A percentile compares a stretch with the other conserved stretches of the same genome.
phyloP scores from a whole-genome alignment of 1,284 basidiomycete genomes.

The Hemileia vastatrix region DNA sequence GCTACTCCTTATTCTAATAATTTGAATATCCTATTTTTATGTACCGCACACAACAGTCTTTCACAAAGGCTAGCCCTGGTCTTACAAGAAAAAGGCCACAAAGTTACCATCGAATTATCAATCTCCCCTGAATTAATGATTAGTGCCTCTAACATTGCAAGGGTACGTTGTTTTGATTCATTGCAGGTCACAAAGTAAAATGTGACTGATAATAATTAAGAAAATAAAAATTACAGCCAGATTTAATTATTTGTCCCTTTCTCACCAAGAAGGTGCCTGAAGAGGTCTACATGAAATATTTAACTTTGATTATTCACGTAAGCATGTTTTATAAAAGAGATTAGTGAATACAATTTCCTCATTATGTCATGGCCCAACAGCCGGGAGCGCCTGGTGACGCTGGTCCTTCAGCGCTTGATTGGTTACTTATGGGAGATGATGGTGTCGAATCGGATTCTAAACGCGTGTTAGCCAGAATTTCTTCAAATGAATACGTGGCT shows the following conservation, averaged over 20 bases:
- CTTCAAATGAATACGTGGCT: slow-evolving; percentile 24
- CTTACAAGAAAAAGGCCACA: slow-evolving; percentile 43
- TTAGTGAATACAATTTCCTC: not conserved
- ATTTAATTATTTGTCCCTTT: slow-evolving; percentile 48
- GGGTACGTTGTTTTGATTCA: slow-evolving; percentile 6
- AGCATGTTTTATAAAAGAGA: not conserved
- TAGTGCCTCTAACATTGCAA: slow-evolving; percentile 42
- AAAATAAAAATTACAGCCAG: slow-evolving; percentile 32
- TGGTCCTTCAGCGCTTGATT: slow-evolving; percentile 49
- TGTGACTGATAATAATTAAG: not conserved
- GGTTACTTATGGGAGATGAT: slow-evolving; percentile 47
- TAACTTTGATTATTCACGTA: slow-evolving; percentile 48
- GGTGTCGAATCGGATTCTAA: slow-evolving; percentile 40
- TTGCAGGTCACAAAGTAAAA: no score
- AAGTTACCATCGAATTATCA: slow-evolving; percentile 46
- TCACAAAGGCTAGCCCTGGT: slow-evolving; percentile 45
- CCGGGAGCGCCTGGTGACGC: slow-evolving; percentile 49
- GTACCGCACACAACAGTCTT: slow-evolving; percentile 48
- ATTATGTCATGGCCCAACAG: not conserved
- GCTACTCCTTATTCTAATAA: not conserved
- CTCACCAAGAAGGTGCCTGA: slow-evolving; percentile 47
- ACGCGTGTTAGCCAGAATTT: slow-evolving; percentile 39
- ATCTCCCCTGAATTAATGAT: slow-evolving; percentile 46
- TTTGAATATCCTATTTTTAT: slow-evolving; percentile 46
- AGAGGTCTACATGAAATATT: slow-evolving; percentile 42